Conservation (phyloP, 495 filamentous ascomycete genomes). For the Zalerion maritima region DNA sequence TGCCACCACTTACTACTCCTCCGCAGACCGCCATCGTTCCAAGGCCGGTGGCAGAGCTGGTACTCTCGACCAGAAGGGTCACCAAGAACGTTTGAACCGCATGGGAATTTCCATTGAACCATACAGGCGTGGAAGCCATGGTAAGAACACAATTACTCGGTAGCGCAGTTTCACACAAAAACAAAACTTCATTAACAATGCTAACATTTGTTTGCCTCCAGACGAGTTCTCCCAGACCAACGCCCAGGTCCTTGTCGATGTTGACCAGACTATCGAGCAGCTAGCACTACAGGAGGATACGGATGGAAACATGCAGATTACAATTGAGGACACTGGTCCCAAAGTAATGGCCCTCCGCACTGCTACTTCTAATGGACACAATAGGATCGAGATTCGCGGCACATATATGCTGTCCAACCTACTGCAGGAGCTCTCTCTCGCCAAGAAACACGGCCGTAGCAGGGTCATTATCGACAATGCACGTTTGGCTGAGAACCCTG, state of each 20-base stretch:
- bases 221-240: constrained; percentile 30
- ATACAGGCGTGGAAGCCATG: constrained; percentile 34
- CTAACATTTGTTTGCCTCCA: constrained; percentile 8
- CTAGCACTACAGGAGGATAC: constrained; percentile 76
- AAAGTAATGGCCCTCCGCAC: constrained; percentile 86
- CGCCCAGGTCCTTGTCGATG: constrained; percentile 59
- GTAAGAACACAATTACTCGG: constrained; percentile 10
- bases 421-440: constrained; percentile 81
- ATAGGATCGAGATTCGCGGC: constrained; percentile 72
- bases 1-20: constrained; percentile 33
- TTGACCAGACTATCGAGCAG: constrained; percentile 56
- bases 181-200: too few relatives aligned
- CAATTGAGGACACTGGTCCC: constrained; percentile 85
- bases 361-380: constrained; percentile 70
- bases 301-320: constrained; percentile 85
- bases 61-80: constrained; percentile 19
- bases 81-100: constrained; percentile 28
- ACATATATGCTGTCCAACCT: constrained; percentile 95
- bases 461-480: constrained; percentile 77
- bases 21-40: constrained; percentile 30
- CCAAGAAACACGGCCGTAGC: constrained; percentile 70
- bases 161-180: constrained; percentile 4
- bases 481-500: constrained; percentile 81
- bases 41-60: constrained; percentile 10
- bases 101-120: constrained; percentile 26